A percentile compares a stretch with the other conserved stretches of the same genome.
Evolutionary conservation across 495 filamentous ascomycete species (phyloP).

Genomic region (Neurospora africana): DNA sequence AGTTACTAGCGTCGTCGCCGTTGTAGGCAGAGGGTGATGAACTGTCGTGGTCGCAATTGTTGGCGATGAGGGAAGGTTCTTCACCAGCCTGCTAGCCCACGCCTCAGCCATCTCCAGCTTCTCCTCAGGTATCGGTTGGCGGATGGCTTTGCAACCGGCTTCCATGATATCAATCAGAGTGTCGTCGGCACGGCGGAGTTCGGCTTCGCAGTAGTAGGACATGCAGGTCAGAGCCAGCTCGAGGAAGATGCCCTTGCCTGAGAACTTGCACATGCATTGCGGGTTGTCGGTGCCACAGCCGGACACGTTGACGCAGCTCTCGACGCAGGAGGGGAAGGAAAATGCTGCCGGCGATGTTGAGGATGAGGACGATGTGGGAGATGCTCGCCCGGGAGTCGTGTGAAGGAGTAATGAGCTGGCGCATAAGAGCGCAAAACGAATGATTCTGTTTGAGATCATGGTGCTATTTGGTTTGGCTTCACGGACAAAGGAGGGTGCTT

Average conservation of each 20-base stretch:
- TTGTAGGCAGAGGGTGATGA: neutral
- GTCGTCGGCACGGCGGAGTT: slow-evolving; percentile 11
- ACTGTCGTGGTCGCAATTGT: slow-evolving; percentile 3
- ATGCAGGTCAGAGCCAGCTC: slow-evolving; percentile 18
- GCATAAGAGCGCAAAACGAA: neutral
- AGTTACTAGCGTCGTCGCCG: neutral
- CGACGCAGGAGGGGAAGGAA: slow-evolving; percentile 16
- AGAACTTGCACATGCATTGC: slow-evolving; percentile 18
- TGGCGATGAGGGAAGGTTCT: slow-evolving; percentile 5
- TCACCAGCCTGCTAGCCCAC: slow-evolving; percentile 11
- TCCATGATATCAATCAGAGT: slow-evolving; percentile 15
- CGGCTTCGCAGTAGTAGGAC: slow-evolving; percentile 18
- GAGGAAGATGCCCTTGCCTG: slow-evolving; percentile 11
- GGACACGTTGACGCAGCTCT: slow-evolving; percentile 10
- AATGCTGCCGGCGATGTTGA: slow-evolving; percentile 1
- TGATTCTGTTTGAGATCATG: neutral
- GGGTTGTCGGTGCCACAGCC: slow-evolving; percentile 11
- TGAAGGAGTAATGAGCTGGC: neutral
- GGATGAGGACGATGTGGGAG: neutral
- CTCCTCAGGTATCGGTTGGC: slow-evolving; percentile 10
- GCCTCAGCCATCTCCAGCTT: slow-evolving; percentile 13
- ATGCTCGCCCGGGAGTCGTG: neutral
- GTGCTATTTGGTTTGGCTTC: neutral
- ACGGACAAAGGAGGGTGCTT: neutral
- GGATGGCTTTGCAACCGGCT: slow-evolving; percentile 10